A percentile compares a stretch with the other conserved stretches of the same genome.
Evolutionary conservation across 345 rosid genomes (phyloP).

Genomic region (Rhodomyrtus tomentosa): DNA sequence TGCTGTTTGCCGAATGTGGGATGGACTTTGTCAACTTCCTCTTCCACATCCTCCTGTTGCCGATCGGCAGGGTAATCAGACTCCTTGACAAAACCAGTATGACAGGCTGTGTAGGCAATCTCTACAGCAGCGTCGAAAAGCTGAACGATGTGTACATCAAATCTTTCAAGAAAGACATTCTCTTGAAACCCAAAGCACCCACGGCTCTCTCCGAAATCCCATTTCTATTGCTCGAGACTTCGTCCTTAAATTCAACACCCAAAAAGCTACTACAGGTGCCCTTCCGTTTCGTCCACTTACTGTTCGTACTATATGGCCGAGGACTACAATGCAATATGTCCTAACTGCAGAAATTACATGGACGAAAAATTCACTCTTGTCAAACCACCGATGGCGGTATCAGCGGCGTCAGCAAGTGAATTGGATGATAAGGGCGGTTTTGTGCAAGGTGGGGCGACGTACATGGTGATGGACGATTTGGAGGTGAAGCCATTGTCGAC

Average conservation of each 20-base stretch:
- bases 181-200: too few species aligned
- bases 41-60: constrained; percentile 1
- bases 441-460: constrained; percentile 14
- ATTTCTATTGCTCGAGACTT: too few species aligned
- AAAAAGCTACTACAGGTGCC: too few species aligned
- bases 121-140: not conserved
- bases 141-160: not conserved
- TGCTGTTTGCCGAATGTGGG: not conserved
- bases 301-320: too few species aligned
- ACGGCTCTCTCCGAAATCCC: too few species aligned
- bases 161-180: not conserved
- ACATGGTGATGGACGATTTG: constrained; percentile 27
- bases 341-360: not conserved
- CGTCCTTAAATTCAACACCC: too few species aligned
- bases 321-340: not conserved
- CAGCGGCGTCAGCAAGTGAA: not conserved
- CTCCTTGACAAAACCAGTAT: not conserved
- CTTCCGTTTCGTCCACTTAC: too few species aligned
- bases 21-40: not conserved
- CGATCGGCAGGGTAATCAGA: not conserved
- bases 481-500: constrained; percentile 16
- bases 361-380: rapidly evolving
- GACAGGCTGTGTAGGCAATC: constrained; percentile 1
- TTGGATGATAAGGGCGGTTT: constrained; percentile 2
- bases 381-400: not conserved